phyloP scores from a whole-genome alignment of 305 asterid genomes.

The Fraxinus ornus region DNA sequence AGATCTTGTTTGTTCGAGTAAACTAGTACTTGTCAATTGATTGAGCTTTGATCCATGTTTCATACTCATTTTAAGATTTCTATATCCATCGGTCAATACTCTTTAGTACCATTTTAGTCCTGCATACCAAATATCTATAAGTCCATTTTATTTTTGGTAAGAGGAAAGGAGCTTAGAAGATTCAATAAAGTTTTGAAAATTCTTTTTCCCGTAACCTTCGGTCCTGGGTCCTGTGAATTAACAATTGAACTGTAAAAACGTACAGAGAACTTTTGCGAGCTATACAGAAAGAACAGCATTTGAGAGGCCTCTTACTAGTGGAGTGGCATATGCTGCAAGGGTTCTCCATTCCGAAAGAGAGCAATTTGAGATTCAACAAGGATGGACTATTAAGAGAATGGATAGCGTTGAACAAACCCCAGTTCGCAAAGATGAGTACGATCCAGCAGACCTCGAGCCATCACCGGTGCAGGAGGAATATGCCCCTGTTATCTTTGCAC shows the following conservation, averaged over 20 bases:
- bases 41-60: not conserved
- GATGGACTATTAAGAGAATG: slow-evolving; percentile 95
- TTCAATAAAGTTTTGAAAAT: not conserved
- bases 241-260: slow-evolving; percentile 13
- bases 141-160: slow-evolving; percentile 11
- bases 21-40: not conserved
- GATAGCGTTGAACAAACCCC: slow-evolving; percentile 76
- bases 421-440: slow-evolving; percentile 75
- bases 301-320: slow-evolving; percentile 97
- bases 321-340: slow-evolving; percentile 95
- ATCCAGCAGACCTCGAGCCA: slow-evolving; percentile 67
- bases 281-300: slow-evolving; percentile 88
- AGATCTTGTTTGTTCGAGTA: not conserved
- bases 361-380: slow-evolving; percentile 76
- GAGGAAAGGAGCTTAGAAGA: not conserved
- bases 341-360: slow-evolving; percentile 83
- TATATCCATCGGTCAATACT: not conserved
- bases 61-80: not conserved
- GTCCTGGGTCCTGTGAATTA: not conserved
- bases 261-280: slow-evolving; percentile 76
- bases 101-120: not conserved
- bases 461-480: slow-evolving; percentile 88
- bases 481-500: slow-evolving; percentile 97
- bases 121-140: not conserved
- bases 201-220: slow-evolving; percentile 6